Conservation (phyloP, 768 basidiomycete genomes). For the Asterophora parasitica region DNA sequence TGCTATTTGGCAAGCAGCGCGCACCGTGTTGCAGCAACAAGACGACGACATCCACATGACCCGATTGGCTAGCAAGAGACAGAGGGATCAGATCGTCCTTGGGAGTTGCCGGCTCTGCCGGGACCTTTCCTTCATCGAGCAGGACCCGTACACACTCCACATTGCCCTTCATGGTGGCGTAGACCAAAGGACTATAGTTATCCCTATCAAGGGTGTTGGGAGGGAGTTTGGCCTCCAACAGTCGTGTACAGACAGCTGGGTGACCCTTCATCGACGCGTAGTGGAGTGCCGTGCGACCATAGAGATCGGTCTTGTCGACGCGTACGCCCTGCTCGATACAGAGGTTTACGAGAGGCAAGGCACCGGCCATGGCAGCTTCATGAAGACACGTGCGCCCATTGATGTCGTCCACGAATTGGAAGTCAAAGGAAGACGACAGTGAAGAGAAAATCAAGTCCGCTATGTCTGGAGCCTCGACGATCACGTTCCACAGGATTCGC, state of each 20-base stretch:
- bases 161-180: conserved; percentile 85
- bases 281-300: conserved; percentile 90
- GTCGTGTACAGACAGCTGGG: conserved; percentile 62
- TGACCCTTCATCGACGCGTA: conserved; percentile 96
- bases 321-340: conserved; percentile 72
- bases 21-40: conserved; percentile 78
- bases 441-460: conserved; percentile 72
- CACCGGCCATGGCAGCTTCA: conserved; percentile 86
- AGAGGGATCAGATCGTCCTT: conserved; percentile 78
- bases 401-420: conserved; percentile 92
- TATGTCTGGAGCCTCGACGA: conserved; percentile 72
- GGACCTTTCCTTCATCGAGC: conserved; percentile 64
- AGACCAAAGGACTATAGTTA: conserved; percentile 90
- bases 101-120: conserved; percentile 50
- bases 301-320: conserved; percentile 77
- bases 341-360: conserved; percentile 67
- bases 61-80: conserved; percentile 86
- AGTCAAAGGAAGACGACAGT: conserved; percentile 72
- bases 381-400: conserved; percentile 93
- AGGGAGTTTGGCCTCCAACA: conserved; percentile 65
- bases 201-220: conserved; percentile 81
- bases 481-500: conserved; percentile 92
- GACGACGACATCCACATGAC: conserved; percentile 77
- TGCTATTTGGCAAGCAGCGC: conserved; percentile 77
- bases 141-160: conserved; percentile 82